phyloP scores from a whole-genome alignment of 345 rosid species.

The Cardamine chenopodiifolia region DNA sequence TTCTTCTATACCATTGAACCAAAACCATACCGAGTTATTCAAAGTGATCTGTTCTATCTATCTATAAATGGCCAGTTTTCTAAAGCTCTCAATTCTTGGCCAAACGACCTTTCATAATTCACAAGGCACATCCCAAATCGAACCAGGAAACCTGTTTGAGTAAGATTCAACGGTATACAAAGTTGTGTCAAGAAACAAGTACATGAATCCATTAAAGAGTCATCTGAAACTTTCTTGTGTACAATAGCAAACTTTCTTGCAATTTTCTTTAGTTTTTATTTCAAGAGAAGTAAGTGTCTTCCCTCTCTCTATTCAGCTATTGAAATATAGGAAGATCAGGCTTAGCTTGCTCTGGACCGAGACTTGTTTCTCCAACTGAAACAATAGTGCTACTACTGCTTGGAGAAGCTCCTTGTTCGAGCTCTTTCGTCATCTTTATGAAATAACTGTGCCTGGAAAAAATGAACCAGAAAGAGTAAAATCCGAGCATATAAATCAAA shows the following conservation, averaged over 20 bases:
- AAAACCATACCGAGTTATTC: background rate
- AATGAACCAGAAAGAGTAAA: slow-evolving; percentile 1
- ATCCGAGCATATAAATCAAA: background rate
- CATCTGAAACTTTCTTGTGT: slow-evolving; percentile 13
- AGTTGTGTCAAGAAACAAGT: slow-evolving; percentile 24
- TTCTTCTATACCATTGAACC: slow-evolving; percentile 1
- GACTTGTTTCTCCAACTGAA: slow-evolving; percentile 51
- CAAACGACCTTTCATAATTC: background rate
- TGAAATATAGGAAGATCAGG: slow-evolving; percentile 79
- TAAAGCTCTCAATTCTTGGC: slow-evolving; percentile 8
- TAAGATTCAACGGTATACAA: slow-evolving; percentile 25
- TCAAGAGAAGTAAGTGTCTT: slow-evolving; percentile 17
- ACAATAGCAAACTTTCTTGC: slow-evolving; percentile 31
- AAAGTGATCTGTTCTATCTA: slow-evolving; percentile 1
- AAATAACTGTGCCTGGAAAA: slow-evolving; percentile 81
- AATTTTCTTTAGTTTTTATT: slow-evolving; percentile 27
- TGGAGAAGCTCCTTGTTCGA: slow-evolving; percentile 55
- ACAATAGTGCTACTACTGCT: slow-evolving; percentile 44
- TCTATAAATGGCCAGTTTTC: background rate
- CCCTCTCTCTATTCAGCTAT: slow-evolving; percentile 20
- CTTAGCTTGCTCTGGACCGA: slow-evolving; percentile 47
- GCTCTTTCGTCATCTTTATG: slow-evolving; percentile 71
- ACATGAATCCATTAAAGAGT: slow-evolving; percentile 17
- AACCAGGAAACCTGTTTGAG: background rate
- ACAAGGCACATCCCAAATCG: slow-evolving; percentile 12